A percentile compares a stretch with the other conserved stretches of the same genome.
These are phyloP conservation scores for Calocybe gambosa DNA, from an alignment of 1,284 basidiomycete species.

Conservation along the genomic window DNA sequence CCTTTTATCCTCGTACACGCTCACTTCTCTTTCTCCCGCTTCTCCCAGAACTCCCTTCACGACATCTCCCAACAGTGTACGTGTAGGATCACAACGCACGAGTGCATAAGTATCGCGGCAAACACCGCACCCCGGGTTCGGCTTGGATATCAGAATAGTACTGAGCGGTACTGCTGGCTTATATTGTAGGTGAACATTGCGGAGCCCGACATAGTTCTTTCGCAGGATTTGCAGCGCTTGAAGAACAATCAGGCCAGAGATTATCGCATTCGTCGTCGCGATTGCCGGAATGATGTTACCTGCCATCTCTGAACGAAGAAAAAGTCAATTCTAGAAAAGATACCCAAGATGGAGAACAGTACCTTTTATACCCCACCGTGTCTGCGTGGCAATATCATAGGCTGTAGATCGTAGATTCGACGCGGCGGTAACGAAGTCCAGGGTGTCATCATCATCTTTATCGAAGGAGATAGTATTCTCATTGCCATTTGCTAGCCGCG, in stretches of 20 bases:
- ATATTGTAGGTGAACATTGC: conserved; percentile 71
- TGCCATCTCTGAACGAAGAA: conserved; percentile 78
- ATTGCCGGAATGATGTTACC: conserved; percentile 99
- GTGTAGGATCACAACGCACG: conserved; percentile 62
- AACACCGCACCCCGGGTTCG: conserved; percentile 75
- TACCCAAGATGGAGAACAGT: conserved; percentile 5
- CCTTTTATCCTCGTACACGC: conserved; percentile 80
- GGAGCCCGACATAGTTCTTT: conserved; percentile 50
- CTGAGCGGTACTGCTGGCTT: conserved; percentile 73
- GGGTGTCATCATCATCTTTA: conserved; percentile 96
- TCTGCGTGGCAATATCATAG: conserved; percentile 86
- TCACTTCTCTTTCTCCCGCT: conserved; percentile 68
- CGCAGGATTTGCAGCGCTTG: conserved; percentile 84
- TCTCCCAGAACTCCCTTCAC: conserved; percentile 63
- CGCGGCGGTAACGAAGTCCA: conserved; percentile 94
- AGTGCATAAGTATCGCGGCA: conserved; percentile 83
- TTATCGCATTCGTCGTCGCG: conserved; percentile 97
- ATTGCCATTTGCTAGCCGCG: conserved; percentile 68
- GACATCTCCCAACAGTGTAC: conserved; percentile 67
- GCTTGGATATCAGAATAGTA: conserved; percentile 54
- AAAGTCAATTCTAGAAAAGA: not conserved
- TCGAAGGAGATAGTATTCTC: conserved; percentile 80
- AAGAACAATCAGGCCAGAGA: conserved; percentile 90
- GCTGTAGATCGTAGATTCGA: conserved; percentile 89
- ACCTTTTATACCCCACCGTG: conserved; percentile 97